Evolutionary conservation across 2,329 filamentous ascomycete species (phyloP).

Genomic region (Botrytis paeoniae): DNA sequence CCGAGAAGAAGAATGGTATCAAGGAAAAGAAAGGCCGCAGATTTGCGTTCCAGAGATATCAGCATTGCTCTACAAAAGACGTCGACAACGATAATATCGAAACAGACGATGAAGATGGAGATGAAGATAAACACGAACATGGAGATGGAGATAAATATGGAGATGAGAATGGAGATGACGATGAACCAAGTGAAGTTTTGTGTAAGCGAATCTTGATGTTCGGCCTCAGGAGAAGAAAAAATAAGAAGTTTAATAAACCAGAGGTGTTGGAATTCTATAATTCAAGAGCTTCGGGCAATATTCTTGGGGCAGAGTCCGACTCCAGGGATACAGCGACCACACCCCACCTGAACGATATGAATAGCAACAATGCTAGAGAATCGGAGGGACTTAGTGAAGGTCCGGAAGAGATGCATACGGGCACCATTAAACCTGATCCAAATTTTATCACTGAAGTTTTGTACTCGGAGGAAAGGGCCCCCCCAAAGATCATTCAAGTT

Average conservation of each 20-base stretch:
- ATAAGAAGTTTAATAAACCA: not conserved
- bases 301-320: not conserved
- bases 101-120: not conserved
- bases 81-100: not conserved
- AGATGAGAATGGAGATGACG: not conserved
- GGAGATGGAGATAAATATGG: not conserved
- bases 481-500: not conserved
- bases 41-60: not conserved
- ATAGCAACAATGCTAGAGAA: not conserved
- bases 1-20: not conserved
- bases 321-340: not conserved
- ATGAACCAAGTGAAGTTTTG: not conserved
- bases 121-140: not conserved
- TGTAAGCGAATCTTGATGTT: not conserved
- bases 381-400: not conserved
- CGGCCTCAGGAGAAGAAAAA: no score
- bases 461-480: not conserved
- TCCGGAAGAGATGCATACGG: not conserved
- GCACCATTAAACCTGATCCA: not conserved
- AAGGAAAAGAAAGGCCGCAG: not conserved
- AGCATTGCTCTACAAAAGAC: not conserved
- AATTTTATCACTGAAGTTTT: not conserved
- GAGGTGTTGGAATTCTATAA: not conserved
- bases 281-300: not conserved
- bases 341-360: not conserved